phyloP scores from a whole-genome alignment of 2,329 filamentous ascomycete species.

The Juglanconis juglandina region DNA sequence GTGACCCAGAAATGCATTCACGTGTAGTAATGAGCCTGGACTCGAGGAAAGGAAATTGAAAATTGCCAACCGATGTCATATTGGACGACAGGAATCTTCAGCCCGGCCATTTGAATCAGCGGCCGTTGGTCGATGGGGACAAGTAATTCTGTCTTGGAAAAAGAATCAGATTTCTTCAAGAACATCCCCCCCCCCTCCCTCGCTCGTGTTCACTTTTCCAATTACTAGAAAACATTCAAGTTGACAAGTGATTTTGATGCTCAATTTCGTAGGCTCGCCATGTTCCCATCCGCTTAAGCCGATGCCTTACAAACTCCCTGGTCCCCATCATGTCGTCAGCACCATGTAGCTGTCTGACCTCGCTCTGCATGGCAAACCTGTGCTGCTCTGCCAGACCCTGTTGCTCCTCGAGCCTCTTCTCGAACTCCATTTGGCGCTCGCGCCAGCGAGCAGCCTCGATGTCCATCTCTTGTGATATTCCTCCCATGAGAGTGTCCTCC shows the following conservation, averaged over 20 bases:
- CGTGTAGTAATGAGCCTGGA: too few species aligned
- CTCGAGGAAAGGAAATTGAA: too few species aligned
- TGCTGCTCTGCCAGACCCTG: not conserved
- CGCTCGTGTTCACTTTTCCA: too few species aligned
- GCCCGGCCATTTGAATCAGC: too few species aligned
- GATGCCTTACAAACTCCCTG: not conserved
- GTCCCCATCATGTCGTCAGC: not conserved
- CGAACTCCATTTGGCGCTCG: not conserved
- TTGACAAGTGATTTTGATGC: not conserved
- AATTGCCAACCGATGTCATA: too few species aligned
- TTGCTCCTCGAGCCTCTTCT: not conserved
- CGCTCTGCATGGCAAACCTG: not conserved
- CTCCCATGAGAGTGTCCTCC: conserved; percentile 3
- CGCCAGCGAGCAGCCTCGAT: not conserved
- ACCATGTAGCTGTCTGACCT: not conserved
- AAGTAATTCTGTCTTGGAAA: too few species aligned
- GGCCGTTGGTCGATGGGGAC: too few species aligned
- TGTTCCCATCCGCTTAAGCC: not conserved
- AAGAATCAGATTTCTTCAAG: too few species aligned
- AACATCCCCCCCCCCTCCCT: too few species aligned
- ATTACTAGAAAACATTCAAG: too few species aligned
- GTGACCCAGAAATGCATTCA: too few species aligned
- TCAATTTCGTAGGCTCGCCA: not conserved
- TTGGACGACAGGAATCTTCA: too few species aligned
- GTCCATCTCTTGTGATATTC: not conserved